phyloP scores from a whole-genome alignment of 768 basidiomycete genomes.

The Ramaria sp. region DNA sequence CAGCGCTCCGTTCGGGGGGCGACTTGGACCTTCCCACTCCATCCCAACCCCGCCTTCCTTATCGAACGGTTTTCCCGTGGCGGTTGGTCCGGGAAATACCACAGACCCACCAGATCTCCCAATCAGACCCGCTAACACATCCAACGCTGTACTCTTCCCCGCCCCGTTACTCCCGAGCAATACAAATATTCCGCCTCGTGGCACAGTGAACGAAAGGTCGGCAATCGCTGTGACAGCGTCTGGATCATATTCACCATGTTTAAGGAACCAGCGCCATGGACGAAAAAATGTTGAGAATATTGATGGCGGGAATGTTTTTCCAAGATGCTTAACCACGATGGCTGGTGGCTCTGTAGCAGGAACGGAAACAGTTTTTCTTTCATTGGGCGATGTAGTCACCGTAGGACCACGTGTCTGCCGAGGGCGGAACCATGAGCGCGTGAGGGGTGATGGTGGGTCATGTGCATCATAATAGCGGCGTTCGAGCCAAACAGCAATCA shows the following conservation, averaged over 20 bases:
- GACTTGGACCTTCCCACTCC: constrained; percentile 27
- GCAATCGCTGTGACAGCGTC: constrained; percentile 45
- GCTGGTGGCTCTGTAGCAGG: background rate
- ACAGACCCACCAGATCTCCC: constrained; percentile 50
- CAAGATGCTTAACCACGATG: constrained; percentile 8
- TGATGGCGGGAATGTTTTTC: constrained; percentile 9
- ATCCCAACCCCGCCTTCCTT: constrained; percentile 32
- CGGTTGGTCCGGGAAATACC: constrained; percentile 18
- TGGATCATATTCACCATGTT: background rate
- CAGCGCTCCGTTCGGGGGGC: constrained; percentile 33
- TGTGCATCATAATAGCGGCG: constrained; percentile 49
- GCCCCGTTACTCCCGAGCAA: constrained; percentile 69
- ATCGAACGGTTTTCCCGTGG: background rate
- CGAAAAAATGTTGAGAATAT: background rate
- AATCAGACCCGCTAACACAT: constrained; percentile 53
- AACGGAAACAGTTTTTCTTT: background rate
- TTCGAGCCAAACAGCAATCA: constrained; percentile 50
- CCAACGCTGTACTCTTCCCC: constrained; percentile 66
- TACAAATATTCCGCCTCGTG: constrained; percentile 67
- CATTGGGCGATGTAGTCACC: background rate
- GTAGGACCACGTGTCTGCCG: background rate
- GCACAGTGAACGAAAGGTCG: constrained; percentile 59
- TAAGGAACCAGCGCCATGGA: background rate
- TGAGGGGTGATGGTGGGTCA: constrained; percentile 18
- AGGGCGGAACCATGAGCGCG: constrained; percentile 27